phyloP scores from a whole-genome alignment of 192 early-diverging fungal species.

The Gryganskiella cystojenkinii region DNA sequence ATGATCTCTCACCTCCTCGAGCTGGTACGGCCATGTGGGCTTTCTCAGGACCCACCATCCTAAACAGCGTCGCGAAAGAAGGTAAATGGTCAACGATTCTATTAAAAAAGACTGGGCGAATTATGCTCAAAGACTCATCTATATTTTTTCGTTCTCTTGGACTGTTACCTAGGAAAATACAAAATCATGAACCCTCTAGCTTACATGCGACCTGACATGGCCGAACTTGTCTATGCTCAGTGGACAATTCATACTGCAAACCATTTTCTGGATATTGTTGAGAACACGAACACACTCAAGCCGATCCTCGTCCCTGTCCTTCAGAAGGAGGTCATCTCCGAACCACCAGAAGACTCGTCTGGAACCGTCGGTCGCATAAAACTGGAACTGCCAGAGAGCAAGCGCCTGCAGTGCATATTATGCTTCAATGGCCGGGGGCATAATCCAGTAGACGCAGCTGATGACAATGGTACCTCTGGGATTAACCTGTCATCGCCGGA shows the following conservation, averaged over 20 bases:
- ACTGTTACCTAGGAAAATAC: slow-evolving; percentile 14
- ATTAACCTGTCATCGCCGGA: neutral
- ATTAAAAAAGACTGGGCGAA: too few relatives aligned
- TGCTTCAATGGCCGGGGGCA: neutral
- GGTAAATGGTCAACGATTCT: too few relatives aligned
- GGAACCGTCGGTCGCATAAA: too few relatives aligned
- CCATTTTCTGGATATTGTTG: neutral
- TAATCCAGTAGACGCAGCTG: too few relatives aligned
- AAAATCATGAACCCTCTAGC: slow-evolving; percentile 29
- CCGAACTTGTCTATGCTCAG: slow-evolving; percentile 28
- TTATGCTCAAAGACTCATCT: too few relatives aligned
- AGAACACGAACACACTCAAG: neutral
- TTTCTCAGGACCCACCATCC: neutral
- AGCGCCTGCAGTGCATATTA: slow-evolving; percentile 15
- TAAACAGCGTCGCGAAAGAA: neutral
- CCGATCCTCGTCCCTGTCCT: neutral
- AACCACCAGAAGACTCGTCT: neutral
- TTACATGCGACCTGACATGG: slow-evolving; percentile 29
- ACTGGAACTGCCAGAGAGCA: neutral
- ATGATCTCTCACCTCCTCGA: neutral
- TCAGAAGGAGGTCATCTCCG: neutral
- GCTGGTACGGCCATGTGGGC: slow-evolving; percentile 27
- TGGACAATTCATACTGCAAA: slow-evolving; percentile 25
- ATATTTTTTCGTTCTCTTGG: neutral
- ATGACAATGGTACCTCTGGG: neutral